A percentile compares a stretch with the other conserved stretches of the same genome.
phyloP scores from a whole-genome alignment of 805 yeast genomes.

The Peterozyma toletana region DNA sequence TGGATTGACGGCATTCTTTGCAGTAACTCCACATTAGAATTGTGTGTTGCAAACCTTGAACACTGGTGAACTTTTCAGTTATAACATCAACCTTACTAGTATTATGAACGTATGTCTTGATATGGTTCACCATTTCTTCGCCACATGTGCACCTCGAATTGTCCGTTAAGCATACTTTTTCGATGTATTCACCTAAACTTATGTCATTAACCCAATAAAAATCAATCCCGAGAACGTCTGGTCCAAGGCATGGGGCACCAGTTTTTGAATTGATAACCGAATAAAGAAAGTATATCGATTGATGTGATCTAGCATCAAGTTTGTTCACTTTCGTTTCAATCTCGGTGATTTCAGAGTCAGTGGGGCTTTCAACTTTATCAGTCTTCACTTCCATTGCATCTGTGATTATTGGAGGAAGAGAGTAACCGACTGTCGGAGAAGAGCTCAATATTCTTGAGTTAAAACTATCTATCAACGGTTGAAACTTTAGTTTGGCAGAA shows the following conservation, averaged over 20 bases:
- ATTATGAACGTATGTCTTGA: conserved; percentile 84
- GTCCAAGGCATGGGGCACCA: conserved; percentile 91
- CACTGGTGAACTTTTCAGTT: conserved; percentile 52
- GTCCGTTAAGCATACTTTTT: conserved; percentile 67
- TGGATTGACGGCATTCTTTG: conserved; percentile 63
- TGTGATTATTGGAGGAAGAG: conserved; percentile 55
- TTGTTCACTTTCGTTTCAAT: conserved; percentile 12
- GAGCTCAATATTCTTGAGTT: conserved; percentile 58
- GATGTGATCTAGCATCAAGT: conserved; percentile 68
- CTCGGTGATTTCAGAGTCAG: conserved; percentile 19
- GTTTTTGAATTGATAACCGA: conserved; percentile 78
- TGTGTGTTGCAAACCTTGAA: conserved; percentile 57
- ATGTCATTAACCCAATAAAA: conserved; percentile 88
- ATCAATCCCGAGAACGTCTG: conserved; percentile 75
- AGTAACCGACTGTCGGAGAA: conserved; percentile 78
- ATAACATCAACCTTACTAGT: conserved; percentile 73
- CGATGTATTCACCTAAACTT: conserved; percentile 83
- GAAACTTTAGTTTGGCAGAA: conserved; percentile 13
- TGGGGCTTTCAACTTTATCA: conserved; percentile 21
- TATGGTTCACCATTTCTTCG: conserved; percentile 62
- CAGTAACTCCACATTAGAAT: conserved; percentile 91
- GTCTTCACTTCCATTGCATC: conserved; percentile 30
- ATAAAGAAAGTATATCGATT: conserved; percentile 68
- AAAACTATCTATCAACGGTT: conserved; percentile 21
- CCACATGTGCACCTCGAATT: conserved; percentile 70